These are phyloP conservation scores for Bonia amplexicaulis DNA, from an alignment of 176 grass and related monocot species.

Conservation along the genomic window DNA sequence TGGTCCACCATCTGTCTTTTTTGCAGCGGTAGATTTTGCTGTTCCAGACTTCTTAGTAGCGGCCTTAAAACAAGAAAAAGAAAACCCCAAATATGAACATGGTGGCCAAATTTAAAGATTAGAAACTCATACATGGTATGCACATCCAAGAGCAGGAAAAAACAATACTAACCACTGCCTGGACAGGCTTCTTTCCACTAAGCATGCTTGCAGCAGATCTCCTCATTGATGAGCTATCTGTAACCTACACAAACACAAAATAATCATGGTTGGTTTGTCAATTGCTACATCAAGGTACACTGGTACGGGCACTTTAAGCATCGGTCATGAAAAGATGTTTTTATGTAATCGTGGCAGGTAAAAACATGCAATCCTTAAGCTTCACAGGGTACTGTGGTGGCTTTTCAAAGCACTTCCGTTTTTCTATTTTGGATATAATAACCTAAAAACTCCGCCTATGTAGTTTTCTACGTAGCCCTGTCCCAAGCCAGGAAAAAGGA, in stretches of 20 bases:
- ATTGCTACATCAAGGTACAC: background rate
- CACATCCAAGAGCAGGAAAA: conserved; percentile 16
- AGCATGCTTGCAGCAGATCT: conserved; percentile 99
- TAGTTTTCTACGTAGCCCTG: too few species aligned
- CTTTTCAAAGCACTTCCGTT: background rate
- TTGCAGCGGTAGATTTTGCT: conserved; percentile 50
- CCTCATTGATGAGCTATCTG: conserved; percentile 60
- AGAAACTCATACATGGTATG: background rate
- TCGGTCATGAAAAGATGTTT: background rate
- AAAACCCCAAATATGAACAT: conserved; percentile 5
- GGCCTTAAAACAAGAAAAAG: conserved; percentile 40
- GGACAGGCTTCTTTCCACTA: conserved; percentile 75
- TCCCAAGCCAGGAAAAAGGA: too few species aligned
- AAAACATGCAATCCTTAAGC: background rate
- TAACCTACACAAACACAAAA: conserved; percentile 43
- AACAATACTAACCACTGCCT: conserved; percentile 49
- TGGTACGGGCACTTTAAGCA: background rate
- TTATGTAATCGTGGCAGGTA: background rate
- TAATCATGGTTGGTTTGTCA: background rate
- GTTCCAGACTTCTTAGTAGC: conserved; percentile 66
- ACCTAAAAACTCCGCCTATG: too few species aligned
- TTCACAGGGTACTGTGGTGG: background rate
- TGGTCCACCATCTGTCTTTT: conserved; percentile 68
- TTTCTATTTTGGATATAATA: conserved; percentile 8
- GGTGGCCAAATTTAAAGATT: background rate